Conservation (phyloP, 2,329 filamentous ascomycete genomes). For the Helotiales sp. region DNA sequence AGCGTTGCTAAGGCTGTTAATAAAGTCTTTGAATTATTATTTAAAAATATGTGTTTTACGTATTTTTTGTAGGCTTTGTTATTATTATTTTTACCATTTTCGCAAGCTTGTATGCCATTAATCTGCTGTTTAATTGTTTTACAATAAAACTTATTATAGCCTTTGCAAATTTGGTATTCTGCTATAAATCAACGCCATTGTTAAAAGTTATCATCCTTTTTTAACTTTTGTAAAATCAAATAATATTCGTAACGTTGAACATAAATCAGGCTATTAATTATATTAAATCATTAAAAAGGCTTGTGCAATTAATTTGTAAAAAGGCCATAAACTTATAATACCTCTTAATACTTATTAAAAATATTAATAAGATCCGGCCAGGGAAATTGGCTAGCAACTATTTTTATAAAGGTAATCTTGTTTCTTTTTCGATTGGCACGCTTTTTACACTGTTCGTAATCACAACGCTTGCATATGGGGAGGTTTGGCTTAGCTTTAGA, state of each 20-base stretch:
- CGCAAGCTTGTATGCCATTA: background rate
- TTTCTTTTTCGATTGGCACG: background rate
- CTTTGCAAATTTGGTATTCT: background rate
- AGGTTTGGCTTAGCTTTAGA: background rate
- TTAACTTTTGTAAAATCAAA: background rate
- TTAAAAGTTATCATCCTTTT: background rate
- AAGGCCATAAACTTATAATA: background rate
- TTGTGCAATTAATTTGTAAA: background rate
- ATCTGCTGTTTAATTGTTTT: background rate
- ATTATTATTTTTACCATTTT: background rate
- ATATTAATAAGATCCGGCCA: background rate
- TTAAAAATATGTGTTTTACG: background rate
- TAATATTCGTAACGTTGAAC: background rate
- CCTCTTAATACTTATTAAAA: background rate
- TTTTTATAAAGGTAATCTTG: background rate
- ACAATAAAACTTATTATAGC: background rate
- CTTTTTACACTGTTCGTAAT: background rate
- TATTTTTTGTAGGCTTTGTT: background rate
- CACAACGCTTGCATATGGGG: background rate
- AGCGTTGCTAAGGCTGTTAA: background rate
- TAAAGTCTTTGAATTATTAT: background rate
- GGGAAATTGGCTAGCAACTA: background rate
- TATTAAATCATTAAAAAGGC: background rate
- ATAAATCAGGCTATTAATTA: background rate
- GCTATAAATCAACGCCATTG: background rate